Percentiles rank a stretch among this genome's conserved stretches.
Evolutionary conservation across 78 protist species (phyloP).

Genomic region (Tieghemostelium lacteum): DNA sequence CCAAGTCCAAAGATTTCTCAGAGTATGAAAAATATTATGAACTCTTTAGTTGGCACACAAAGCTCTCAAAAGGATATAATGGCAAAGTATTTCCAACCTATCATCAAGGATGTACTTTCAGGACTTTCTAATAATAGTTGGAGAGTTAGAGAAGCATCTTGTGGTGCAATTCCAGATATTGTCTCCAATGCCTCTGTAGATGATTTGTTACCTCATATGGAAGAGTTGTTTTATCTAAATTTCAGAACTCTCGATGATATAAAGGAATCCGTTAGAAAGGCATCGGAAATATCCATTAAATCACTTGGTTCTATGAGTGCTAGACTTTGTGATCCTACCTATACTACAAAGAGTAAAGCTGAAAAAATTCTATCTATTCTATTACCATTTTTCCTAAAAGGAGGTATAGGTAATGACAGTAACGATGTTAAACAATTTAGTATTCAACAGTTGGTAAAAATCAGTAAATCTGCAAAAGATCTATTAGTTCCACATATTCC

Average conservation of each 20-base stretch:
- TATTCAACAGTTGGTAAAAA: conserved; percentile 38
- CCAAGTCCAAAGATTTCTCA: conserved; percentile 80
- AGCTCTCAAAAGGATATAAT: conserved; percentile 45
- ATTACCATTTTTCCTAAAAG: conserved; percentile 49
- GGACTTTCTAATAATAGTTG: conserved; percentile 65
- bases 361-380: conserved; percentile 34
- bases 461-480: conserved; percentile 54
- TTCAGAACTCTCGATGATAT: conserved; percentile 86
- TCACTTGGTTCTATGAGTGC: conserved; percentile 53
- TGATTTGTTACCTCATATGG: conserved; percentile 41
- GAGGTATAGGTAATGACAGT: conserved; percentile 61
- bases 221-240: conserved; percentile 59
- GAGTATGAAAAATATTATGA: conserved; percentile 56
- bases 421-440: conserved; percentile 57
- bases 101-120: conserved; percentile 56
- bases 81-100: conserved; percentile 42
- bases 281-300: conserved; percentile 46
- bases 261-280: conserved; percentile 82
- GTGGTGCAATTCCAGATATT: conserved; percentile 77
- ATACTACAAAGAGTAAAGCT: conserved; percentile 26
- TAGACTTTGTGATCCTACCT: conserved; percentile 61
- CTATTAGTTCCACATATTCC: conserved; percentile 50
- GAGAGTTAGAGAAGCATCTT: conserved; percentile 82
- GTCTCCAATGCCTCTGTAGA: conserved; percentile 47
- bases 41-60: conserved; percentile 25